Percentiles rank a stretch among this genome's conserved stretches.
Conservation (phyloP, 2,329 filamentous ascomycete species). For the Arthrobotrys entomopaga region DNA sequence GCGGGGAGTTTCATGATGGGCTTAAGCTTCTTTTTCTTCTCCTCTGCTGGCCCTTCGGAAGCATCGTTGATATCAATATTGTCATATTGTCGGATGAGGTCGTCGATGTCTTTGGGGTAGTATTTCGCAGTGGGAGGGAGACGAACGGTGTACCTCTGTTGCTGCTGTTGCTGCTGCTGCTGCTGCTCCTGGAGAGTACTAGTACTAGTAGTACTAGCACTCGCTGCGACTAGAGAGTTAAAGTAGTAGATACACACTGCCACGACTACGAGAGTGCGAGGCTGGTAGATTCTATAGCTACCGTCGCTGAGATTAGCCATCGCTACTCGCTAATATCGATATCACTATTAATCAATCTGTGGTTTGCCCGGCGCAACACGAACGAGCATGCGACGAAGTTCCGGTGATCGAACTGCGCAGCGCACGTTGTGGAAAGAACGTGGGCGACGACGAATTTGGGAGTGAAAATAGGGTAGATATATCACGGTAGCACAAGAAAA, state of each 20-base stretch:
- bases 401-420: neutral
- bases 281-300: neutral
- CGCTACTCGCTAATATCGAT: no score
- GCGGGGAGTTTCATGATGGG: constrained; percentile 47
- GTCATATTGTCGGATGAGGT: constrained; percentile 35
- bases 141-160: constrained; percentile 29
- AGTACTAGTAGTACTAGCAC: neutral
- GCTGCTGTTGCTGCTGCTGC: neutral
- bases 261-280: neutral
- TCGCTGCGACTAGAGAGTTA: neutral
- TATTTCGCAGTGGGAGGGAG: constrained; percentile 49
- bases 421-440: neutral
- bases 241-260: neutral
- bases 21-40: constrained; percentile 8
- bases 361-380: no score
- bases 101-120: constrained; percentile 41
- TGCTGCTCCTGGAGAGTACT: neutral
- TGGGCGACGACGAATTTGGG: neutral
- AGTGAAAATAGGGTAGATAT: neutral
- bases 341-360: no score
- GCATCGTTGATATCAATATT: no score
- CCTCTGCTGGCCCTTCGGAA: constrained; percentile 3
- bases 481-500: constrained; percentile 14
- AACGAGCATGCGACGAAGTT: neutral
- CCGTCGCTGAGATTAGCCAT: constrained; percentile 3